Evolutionary conservation across 192 early-diverging fungal genomes (phyloP).

Genomic region (Coemansia umbellata): DNA sequence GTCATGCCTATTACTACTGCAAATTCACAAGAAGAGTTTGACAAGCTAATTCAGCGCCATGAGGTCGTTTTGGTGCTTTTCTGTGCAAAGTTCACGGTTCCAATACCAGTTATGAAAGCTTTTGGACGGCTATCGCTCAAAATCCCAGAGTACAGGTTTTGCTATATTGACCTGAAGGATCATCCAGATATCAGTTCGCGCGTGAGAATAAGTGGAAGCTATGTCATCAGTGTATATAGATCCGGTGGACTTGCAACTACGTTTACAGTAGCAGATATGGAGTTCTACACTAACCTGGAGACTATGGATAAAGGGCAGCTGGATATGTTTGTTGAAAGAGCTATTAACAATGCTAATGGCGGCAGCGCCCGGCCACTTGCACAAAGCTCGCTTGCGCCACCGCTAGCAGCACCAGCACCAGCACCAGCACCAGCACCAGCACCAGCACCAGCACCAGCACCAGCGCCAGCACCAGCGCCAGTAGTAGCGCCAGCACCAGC

Average conservation of each 20-base stretch:
- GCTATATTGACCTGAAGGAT: neutral
- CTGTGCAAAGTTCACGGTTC: neutral
- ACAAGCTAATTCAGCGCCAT: neutral
- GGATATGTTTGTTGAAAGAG: neutral
- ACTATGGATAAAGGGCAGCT: neutral
- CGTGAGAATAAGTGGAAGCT: neutral
- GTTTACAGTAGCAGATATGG: neutral
- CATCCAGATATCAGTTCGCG: neutral
- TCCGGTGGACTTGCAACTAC: neutral
- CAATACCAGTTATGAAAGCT: neutral
- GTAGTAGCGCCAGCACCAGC: neutral
- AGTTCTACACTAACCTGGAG: neutral
- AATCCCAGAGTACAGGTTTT: neutral
- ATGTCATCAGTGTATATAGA: constrained; percentile 1
- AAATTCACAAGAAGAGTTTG: constrained; percentile 1
- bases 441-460: neutral
- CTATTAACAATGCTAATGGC: neutral
- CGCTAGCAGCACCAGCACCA: no score
- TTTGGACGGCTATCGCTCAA: constrained; percentile 3
- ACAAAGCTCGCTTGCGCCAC: no score
- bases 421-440: no score
- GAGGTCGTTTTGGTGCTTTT: neutral
- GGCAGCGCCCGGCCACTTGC: no score
- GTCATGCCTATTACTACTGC: neutral
- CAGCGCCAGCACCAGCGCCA: neutral